Base-by-base conservation (phyloP, 208 protist genomes). In the Wallacemonas collosoma region DNA sequence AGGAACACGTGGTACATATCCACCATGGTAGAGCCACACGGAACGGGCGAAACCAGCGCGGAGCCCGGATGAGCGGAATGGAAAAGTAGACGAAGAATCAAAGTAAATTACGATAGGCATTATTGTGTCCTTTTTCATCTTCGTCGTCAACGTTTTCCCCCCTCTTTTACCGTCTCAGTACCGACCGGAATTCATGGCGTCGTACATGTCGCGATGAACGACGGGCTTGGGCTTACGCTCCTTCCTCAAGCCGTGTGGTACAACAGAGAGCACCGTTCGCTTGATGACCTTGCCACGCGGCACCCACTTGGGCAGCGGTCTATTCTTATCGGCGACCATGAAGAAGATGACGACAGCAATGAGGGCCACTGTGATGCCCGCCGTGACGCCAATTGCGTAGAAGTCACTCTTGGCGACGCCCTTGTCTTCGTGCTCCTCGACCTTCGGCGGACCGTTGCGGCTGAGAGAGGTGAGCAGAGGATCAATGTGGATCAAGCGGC, bases 121-220 rank as follows among this genome's bases (percentile, higher is more conserved):
- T 26, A 56, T 83, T n/a, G 38, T 70, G 3, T 70, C 50, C 47
- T 44, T 57, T 45, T 44, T 47, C 60, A 9, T 70, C 39, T 70
- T 43, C 39, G 5, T 44, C 38, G 43, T 70, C 38, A 9, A 45
- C 8, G n/a, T 47, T 44, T 17, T 44, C 35, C 3, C 26, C 43
- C 14, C 26, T 56, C 51, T 56, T 12, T 5, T 26, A 47, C 26
- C 14, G 14, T 39, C 15, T 66, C 80, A 91, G 67, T 94, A 94
- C 65, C 70, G 71, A 55, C 89, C 89, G 2, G 89, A 94, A 54
- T 79, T 88, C 87, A 94, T 94, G 53, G 89, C 89, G 55, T 91
- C 89, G 79, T 94, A 94, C 89, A 94, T 91, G 61, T 92, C 87
- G 68, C 80, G 88, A 72, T 94, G 89, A 12, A 80, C 75, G 11